phyloP scores from a whole-genome alignment of 306 rosid genomes.

The Elaeagnus macrophylla region DNA sequence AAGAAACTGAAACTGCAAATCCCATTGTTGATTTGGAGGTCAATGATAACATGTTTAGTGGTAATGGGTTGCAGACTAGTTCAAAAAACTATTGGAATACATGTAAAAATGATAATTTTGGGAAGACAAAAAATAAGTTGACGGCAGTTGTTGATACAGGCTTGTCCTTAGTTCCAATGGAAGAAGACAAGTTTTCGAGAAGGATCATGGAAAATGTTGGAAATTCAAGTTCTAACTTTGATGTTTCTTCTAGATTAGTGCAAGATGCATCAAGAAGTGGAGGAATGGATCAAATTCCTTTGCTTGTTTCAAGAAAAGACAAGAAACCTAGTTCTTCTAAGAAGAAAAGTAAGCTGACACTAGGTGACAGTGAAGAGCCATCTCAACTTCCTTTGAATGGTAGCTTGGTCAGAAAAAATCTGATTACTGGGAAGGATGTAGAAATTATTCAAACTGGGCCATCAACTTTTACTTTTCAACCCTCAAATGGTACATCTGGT shows the following conservation, averaged over 20 bases:
- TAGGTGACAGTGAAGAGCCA: slow-evolving; percentile 30
- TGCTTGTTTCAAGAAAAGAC: slow-evolving; percentile 29
- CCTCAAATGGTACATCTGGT: no score
- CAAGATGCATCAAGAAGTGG: slow-evolving; percentile 28
- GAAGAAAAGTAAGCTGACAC: slow-evolving; percentile 50
- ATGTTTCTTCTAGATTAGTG: slow-evolving; percentile 22
- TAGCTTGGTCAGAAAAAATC: no score
- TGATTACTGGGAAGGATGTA: no score
- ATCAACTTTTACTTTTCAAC: no score
- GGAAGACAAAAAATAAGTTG: no score
- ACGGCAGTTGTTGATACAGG: slow-evolving; percentile 26
- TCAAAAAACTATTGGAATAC: slow-evolving; percentile 32
- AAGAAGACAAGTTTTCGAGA: slow-evolving; percentile 23
- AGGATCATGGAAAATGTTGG: slow-evolving; percentile 28
- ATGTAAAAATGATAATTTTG: slow-evolving; percentile 34
- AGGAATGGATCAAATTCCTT: slow-evolving; percentile 34
- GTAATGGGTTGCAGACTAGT: slow-evolving; percentile 29
- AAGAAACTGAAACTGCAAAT: slow-evolving; percentile 27
- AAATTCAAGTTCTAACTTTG: slow-evolving; percentile 21
- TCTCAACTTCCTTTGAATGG: slow-evolving; percentile 12
- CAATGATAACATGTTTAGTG: slow-evolving; percentile 30
- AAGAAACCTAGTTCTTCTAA: slow-evolving; percentile 39
- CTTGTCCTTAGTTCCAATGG: slow-evolving; percentile 32
- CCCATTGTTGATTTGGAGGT: slow-evolving; percentile 22
- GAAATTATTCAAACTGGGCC: no score